Evolutionary conservation across 2,329 filamentous ascomycete genomes (phyloP), one percentile per base, ranked within the genome.

Genomic region (Cladobotryum mycophilum): DNA sequence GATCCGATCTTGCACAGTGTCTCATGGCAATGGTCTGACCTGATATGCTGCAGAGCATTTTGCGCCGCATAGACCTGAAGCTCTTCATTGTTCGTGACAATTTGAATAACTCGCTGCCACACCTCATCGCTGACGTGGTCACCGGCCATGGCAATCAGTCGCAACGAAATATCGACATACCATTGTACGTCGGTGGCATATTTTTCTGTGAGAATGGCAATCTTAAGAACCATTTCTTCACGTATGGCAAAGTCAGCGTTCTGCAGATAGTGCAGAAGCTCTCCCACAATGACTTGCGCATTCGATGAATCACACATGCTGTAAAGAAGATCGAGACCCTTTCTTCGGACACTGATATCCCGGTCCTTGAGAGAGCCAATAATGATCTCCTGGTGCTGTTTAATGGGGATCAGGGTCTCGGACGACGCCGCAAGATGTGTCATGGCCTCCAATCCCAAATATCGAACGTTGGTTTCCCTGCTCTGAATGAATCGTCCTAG

Each of bases 271-370:
- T 92, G 89, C 48, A 99, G 73, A 46, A 99, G 82, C 71, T 99
- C 93, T 53, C 88, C 86, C 37, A 99, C 93, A 58, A 99, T 95
- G 9, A 89, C 85, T 57, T 89, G 87, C 7, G 93, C 90, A 68
- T 99, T 99, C n/a, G 85, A 85, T 34, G 88, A 82, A 69, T 99
- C 93, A 68, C 95, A 99, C 93, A 99, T 99, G 81, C 93, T 99
- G 80, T 99, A 99, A 34, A 99, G 80, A 50, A 99, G 74, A 70
- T 99, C 95, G 44, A 99, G 79, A 53, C 92, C 93, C 70, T 99
- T 97, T 60, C 93, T 83, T 54, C 95, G 85, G 42, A 99, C 93
- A 65, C 92, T 97, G 62, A 99, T 99, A 68, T 99, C 93, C 53
- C 93, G 81, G 66, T 99, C 93, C 65, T 93, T 89, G 41, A 99